Conservation (phyloP, 192 early-diverging fungal genomes). For the Phlyctochytrium arcticum region DNA sequence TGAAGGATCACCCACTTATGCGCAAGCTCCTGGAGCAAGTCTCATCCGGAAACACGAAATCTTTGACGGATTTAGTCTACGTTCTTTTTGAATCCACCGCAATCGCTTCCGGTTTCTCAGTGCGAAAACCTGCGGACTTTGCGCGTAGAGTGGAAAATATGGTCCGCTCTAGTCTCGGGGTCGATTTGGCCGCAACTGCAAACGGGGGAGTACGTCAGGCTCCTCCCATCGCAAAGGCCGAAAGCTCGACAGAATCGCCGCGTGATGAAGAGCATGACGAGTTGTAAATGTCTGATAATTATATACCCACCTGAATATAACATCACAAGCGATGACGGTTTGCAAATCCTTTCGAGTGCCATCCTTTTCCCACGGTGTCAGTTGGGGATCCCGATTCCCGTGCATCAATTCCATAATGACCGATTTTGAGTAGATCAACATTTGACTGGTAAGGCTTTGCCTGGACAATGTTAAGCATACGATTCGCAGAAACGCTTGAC, state of each 20-base stretch:
- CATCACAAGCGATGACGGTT: no score
- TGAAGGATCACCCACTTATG: slow-evolving; percentile 42
- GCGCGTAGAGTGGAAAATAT: slow-evolving; percentile 35
- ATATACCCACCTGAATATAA: no score
- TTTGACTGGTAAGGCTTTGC: no score
- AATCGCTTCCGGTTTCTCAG: slow-evolving; percentile 36
- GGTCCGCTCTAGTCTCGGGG: slow-evolving; percentile 29
- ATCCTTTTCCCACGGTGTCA: no score
- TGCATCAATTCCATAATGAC: no score
- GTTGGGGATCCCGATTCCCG: no score
- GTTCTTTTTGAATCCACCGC: slow-evolving; percentile 42
- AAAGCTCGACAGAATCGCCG: neutral
- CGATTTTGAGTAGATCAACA: no score
- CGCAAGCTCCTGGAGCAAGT: slow-evolving; percentile 32
- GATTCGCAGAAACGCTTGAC: neutral
- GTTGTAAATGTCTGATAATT: no score
- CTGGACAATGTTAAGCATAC: no score
- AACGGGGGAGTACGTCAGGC: slow-evolving; percentile 34
- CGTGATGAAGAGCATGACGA: neutral
- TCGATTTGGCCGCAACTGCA: slow-evolving; percentile 24
- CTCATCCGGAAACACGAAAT: slow-evolving; percentile 14
- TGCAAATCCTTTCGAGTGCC: no score
- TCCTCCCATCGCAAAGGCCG: no score
- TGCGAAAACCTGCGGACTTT: slow-evolving; percentile 30
- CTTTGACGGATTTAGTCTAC: slow-evolving; percentile 22